Evolutionary conservation across 1,139 yeast species (phyloP).

Genomic region (Hyphopichia wangnamkhiaoensis): DNA sequence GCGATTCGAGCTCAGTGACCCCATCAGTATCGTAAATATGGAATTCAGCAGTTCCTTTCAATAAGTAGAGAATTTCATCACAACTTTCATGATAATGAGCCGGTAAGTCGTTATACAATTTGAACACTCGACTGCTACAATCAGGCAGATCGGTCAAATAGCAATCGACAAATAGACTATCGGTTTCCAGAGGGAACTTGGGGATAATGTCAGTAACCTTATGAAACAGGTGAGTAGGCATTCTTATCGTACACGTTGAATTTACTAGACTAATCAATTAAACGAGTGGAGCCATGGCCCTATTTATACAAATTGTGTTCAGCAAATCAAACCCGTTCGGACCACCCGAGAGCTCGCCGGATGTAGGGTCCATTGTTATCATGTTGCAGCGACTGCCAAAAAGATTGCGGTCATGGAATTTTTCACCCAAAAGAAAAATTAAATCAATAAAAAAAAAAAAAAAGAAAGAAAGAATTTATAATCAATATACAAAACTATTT

Average conservation of each 20-base stretch:
- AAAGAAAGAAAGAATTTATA: too few relatives aligned
- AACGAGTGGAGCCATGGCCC: too few relatives aligned
- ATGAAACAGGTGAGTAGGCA: slow-evolving; percentile 2
- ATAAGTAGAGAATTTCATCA: slow-evolving; percentile 7
- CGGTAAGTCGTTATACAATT: slow-evolving; percentile 8
- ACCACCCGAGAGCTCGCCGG: too few relatives aligned
- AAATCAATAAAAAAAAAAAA: too few relatives aligned
- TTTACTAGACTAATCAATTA: too few relatives aligned
- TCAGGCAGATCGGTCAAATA: slow-evolving; percentile 8
- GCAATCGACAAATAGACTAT: slow-evolving; percentile 9
- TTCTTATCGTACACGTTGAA: too few relatives aligned
- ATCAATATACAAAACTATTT: background rate
- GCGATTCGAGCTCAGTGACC: background rate
- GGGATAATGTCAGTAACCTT: slow-evolving; percentile 4
- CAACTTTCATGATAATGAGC: slow-evolving; percentile 8
- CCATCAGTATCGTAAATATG: slow-evolving; percentile 8
- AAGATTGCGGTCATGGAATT: too few relatives aligned
- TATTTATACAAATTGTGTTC: too few relatives aligned
- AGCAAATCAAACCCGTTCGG: too few relatives aligned
- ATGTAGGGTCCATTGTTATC: too few relatives aligned
- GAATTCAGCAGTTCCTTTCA: slow-evolving; percentile 8
- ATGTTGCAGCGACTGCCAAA: too few relatives aligned
- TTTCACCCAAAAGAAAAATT: too few relatives aligned
- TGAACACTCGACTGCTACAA: slow-evolving; percentile 9
- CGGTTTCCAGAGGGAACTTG: slow-evolving; percentile 8